Conservation (phyloP, 768 basidiomycete species). For the Lactifluus pinguis region DNA sequence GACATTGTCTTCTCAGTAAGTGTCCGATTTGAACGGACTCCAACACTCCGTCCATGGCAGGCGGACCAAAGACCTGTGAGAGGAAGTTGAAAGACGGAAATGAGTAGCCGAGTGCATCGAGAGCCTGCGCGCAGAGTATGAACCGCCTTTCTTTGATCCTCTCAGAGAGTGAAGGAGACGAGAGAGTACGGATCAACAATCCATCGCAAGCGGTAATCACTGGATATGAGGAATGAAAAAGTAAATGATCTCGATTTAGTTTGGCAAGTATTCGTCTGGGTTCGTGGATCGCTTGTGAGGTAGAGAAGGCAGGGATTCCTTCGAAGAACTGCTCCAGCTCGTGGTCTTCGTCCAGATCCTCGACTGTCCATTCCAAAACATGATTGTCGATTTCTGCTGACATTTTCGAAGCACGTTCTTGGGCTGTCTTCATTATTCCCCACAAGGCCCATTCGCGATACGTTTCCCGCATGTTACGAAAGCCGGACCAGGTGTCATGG, state of each 20-base stretch:
- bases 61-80: background rate
- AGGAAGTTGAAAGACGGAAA: too few relatives aligned
- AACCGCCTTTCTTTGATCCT: background rate
- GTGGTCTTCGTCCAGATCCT: background rate
- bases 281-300: background rate
- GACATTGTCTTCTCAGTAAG: background rate
- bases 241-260: too few relatives aligned
- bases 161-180: background rate
- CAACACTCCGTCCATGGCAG: background rate
- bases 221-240: too few relatives aligned
- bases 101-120: too few relatives aligned
- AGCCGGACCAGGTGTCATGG: too few relatives aligned
- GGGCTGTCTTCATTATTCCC: background rate
- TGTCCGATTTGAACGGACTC: background rate
- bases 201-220: too few relatives aligned
- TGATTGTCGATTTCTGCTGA: background rate
- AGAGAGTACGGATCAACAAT: background rate
- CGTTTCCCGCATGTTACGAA: background rate
- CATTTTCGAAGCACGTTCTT: background rate
- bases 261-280: too few relatives aligned
- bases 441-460: background rate
- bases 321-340: background rate
- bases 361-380: background rate
- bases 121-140: background rate
- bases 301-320: background rate